phyloP scores from a whole-genome alignment of 108 stramenopile genomes.

The Fragilaria radians region DNA sequence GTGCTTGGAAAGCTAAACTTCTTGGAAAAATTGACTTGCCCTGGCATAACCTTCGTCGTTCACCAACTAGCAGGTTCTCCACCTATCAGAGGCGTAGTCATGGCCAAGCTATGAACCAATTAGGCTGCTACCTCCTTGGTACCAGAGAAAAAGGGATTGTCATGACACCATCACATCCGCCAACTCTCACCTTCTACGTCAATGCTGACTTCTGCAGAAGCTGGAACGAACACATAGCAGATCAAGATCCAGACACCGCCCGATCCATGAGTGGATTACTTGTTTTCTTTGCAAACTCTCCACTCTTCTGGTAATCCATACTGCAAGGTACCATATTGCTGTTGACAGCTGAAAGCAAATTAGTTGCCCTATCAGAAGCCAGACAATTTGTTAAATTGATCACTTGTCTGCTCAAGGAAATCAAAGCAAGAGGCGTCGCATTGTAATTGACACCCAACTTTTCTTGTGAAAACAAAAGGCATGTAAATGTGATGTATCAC shows the following conservation, averaged over 20 bases:
- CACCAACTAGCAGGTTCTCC: slow-evolving; percentile 28
- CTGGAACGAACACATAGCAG: slow-evolving; percentile 24
- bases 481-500: too few relatives aligned
- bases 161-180: slow-evolving; percentile 7
- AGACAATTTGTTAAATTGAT: slow-evolving; percentile 15
- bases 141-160: slow-evolving; percentile 18
- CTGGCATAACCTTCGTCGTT: slow-evolving; percentile 23
- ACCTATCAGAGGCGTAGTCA: slow-evolving; percentile 21
- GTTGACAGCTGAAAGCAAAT: slow-evolving; percentile 23
- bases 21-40: slow-evolving; percentile 21
- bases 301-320: slow-evolving; percentile 10
- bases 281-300: slow-evolving; percentile 9
- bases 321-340: slow-evolving; percentile 16
- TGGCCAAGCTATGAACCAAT: slow-evolving; percentile 14
- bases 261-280: slow-evolving; percentile 15
- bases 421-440: background rate
- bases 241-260: slow-evolving; percentile 8
- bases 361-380: slow-evolving; percentile 5
- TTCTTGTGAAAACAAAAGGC: too few relatives aligned
- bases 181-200: slow-evolving; percentile 26
- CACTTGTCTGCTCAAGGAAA: slow-evolving; percentile 16
- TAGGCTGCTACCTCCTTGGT: slow-evolving; percentile 20
- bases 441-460: too few relatives aligned
- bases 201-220: slow-evolving; percentile 40
- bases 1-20: slow-evolving; percentile 43